These are phyloP conservation scores for Coniosporium apollinis DNA, from an alignment of 495 filamentous ascomycete species.

Conservation along the genomic window DNA sequence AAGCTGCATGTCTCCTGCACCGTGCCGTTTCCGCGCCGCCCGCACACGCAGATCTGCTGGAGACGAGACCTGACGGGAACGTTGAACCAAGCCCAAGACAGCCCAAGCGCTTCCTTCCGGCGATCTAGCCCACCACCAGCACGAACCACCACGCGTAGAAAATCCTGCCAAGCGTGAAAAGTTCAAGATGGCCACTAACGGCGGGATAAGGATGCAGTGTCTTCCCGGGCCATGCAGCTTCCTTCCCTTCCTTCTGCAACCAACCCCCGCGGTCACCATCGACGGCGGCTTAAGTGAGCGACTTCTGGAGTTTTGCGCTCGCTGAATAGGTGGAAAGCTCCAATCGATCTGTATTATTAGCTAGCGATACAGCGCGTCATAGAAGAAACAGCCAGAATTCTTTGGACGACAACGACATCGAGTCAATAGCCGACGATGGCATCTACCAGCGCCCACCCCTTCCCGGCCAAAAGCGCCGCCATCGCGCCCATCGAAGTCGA, in stretches of 20 bases:
- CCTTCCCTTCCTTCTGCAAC: not conserved
- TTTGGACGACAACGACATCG: slow-evolving; percentile 3
- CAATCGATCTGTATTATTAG: slow-evolving; percentile 3
- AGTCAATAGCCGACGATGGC: slow-evolving; percentile 6
- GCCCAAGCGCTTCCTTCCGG: too few relatives aligned
- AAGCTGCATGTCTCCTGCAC: too few relatives aligned
- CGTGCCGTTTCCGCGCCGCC: too few relatives aligned
- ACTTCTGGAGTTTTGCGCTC: slow-evolving; percentile 29
- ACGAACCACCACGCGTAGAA: not conserved
- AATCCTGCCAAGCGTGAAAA: not conserved
- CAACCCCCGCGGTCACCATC: not conserved
- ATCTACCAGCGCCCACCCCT: not conserved
- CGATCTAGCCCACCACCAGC: not conserved
- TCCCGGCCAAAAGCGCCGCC: slow-evolving; percentile 2
- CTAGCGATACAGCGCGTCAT: not conserved
- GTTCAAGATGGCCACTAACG: not conserved
- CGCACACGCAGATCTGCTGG: not conserved
- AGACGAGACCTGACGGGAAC: not conserved
- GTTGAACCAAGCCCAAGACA: not conserved
- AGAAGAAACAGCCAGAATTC: not conserved
- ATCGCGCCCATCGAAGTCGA: slow-evolving; percentile 12
- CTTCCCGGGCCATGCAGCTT: not conserved
- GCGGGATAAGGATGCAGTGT: not conserved
- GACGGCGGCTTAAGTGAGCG: slow-evolving; percentile 12
- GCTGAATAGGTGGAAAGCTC: slow-evolving; percentile 17